Evolutionary conservation across 345 rosid genomes (phyloP).

Genomic region (Adansonia digitata): DNA sequence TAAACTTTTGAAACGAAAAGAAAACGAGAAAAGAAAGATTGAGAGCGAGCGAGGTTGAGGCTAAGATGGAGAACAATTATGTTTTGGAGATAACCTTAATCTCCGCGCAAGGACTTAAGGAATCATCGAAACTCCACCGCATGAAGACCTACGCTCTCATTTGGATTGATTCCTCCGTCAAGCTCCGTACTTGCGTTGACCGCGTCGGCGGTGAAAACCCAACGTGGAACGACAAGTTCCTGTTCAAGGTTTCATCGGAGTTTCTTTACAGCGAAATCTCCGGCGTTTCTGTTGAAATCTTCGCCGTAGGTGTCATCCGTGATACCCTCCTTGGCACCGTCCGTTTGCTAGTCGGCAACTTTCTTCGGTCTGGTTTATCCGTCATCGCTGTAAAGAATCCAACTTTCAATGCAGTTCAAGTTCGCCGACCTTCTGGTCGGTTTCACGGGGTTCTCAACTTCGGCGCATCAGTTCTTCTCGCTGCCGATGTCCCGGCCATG

Average conservation of each 20-base stretch:
- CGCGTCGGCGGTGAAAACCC: conserved; percentile 63
- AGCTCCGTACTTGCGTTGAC: conserved; percentile 68
- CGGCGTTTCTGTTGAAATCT: conserved; percentile 68
- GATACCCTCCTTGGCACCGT: conserved; percentile 67
- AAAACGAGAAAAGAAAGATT: neutral
- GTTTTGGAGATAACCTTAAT: conserved; percentile 74
- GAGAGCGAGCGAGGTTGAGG: neutral
- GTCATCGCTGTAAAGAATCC: conserved; percentile 27
- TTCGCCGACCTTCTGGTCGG: conserved; percentile 75
- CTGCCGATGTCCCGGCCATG: conserved; percentile 39
- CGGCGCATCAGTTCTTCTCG: conserved; percentile 45
- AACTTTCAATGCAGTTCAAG: neutral
- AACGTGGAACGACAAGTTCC: conserved; percentile 81
- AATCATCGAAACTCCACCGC: conserved; percentile 43
- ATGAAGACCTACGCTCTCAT: conserved; percentile 65
- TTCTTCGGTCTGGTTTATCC: conserved; percentile 25
- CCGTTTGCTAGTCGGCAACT: conserved; percentile 61
- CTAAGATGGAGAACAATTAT: conserved; percentile 29
- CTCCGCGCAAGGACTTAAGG: conserved; percentile 81
- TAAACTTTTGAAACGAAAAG: neutral
- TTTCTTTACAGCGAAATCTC: conserved; percentile 69
- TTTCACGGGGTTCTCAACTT: conserved; percentile 68
- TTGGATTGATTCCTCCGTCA: conserved; percentile 54
- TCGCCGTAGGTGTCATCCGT: conserved; percentile 57
- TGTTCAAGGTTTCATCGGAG: conserved; percentile 54